These are phyloP conservation scores for Dactylellina leptospora DNA, from an alignment of 2,329 filamentous ascomycete genomes.

Conservation along the genomic window DNA sequence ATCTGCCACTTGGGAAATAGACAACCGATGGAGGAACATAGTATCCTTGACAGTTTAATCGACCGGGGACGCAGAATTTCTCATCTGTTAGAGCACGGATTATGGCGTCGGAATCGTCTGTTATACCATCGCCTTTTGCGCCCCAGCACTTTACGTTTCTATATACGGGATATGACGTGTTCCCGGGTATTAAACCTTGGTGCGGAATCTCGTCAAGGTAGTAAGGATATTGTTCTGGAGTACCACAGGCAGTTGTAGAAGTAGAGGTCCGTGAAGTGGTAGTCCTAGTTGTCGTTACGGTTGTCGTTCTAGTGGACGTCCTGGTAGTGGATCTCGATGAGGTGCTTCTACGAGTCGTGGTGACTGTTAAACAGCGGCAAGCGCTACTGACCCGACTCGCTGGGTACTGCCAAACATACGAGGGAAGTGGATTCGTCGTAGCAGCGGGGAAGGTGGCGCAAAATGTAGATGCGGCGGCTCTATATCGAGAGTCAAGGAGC, in stretches of 20 bases:
- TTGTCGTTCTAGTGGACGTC: neutral
- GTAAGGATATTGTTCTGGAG: constrained; percentile 2
- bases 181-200: constrained; percentile 9
- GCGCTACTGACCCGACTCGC: neutral
- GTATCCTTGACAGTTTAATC: constrained; percentile 15
- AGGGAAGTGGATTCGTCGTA: neutral
- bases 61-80: neutral
- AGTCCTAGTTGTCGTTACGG: constrained; percentile 1
- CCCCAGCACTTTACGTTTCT: constrained; percentile 37
- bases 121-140: constrained; percentile 23
- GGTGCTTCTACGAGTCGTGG: neutral
- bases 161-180: constrained; percentile 15
- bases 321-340: neutral
- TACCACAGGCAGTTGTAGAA: neutral
- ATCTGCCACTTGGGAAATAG: constrained; percentile 22
- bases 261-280: neutral
- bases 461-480: neutral
- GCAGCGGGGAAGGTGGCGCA: constrained; percentile 1
- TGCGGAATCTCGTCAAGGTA: constrained; percentile 17
- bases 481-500: neutral
- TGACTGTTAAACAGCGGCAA: neutral
- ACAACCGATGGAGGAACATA: constrained; percentile 23
- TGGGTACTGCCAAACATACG: neutral
- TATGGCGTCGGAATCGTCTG: constrained; percentile 23
- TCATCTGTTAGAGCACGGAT: constrained; percentile 16